These are phyloP conservation scores for Smittium culicis DNA, from an alignment of 371 early-diverging fungal species.

Conservation along the genomic window DNA sequence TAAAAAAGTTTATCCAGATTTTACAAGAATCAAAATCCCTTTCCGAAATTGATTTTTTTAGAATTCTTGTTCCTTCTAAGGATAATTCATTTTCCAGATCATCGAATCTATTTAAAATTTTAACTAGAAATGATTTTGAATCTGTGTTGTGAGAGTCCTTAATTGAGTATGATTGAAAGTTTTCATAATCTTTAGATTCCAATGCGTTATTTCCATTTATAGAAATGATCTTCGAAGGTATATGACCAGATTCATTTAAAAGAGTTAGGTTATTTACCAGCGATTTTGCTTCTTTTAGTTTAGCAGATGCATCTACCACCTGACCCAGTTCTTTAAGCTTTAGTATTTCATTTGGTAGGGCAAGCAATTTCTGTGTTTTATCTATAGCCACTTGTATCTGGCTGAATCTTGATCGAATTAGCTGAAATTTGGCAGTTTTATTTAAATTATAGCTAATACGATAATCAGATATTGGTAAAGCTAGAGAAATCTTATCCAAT, in stretches of 20 bases:
- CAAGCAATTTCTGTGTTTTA: not conserved
- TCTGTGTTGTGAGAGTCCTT: not conserved
- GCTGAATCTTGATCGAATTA: not conserved
- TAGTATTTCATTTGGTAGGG: not conserved
- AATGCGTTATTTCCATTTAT: not conserved
- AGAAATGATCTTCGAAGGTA: not conserved
- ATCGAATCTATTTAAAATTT: not conserved
- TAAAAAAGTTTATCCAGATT: slow-evolving; percentile 1
- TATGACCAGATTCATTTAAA: not conserved
- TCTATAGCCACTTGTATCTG: not conserved
- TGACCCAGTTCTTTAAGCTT: not conserved
- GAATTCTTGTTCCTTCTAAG: not conserved
- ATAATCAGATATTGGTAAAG: not conserved
- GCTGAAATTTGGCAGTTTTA: not conserved
- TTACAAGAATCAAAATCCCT: slow-evolving; percentile 2
- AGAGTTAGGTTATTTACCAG: not conserved
- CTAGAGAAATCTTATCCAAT: not conserved
- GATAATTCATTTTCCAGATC: not conserved
- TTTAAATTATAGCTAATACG: not conserved
- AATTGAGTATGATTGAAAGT: not conserved
- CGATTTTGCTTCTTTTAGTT: not conserved
- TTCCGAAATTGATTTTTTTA: not conserved
- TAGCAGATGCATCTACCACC: not conserved
- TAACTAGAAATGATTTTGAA: not conserved
- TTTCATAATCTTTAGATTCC: not conserved